phyloP scores from a whole-genome alignment of 2,329 filamentous ascomycete genomes.

The Camillea tinctor region DNA sequence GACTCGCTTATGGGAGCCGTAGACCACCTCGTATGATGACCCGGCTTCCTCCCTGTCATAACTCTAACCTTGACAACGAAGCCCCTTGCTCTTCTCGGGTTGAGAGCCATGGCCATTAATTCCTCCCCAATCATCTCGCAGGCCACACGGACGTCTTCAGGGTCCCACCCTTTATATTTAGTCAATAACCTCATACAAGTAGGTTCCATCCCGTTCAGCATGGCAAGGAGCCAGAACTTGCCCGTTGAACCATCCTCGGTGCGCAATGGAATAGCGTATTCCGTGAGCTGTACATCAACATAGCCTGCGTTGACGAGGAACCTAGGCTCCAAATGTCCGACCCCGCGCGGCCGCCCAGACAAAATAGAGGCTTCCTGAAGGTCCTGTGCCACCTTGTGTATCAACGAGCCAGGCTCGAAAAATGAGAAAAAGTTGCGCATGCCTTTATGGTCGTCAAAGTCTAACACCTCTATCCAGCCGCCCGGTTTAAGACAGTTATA shows the following conservation, averaged over 20 bases:
- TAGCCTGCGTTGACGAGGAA: slow-evolving; percentile 50
- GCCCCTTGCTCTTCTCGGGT: slow-evolving; percentile 40
- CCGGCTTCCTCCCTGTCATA: slow-evolving; percentile 51
- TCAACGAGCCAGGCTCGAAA: slow-evolving; percentile 46
- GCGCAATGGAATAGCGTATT: slow-evolving; percentile 50
- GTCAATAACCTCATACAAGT: slow-evolving; percentile 50
- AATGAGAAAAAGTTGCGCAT: slow-evolving; percentile 36
- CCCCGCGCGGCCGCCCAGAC: slow-evolving; percentile 45
- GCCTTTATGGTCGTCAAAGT: slow-evolving; percentile 49
- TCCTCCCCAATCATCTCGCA: slow-evolving; percentile 49
- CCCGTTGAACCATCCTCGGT: slow-evolving; percentile 45
- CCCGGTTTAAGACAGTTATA: slow-evolving; percentile 55
- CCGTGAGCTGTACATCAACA: slow-evolving; percentile 47
- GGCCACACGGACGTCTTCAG: slow-evolving; percentile 45
- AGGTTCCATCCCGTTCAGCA: slow-evolving; percentile 51
- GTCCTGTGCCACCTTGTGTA: slow-evolving; percentile 42
- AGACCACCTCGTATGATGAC: slow-evolving; percentile 28
- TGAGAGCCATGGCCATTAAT: slow-evolving; percentile 47
- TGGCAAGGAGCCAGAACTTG: slow-evolving; percentile 53
- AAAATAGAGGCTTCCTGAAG: slow-evolving; percentile 42
- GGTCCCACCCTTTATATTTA: slow-evolving; percentile 51
- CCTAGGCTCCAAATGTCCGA: slow-evolving; percentile 45
- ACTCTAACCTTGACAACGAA: slow-evolving; percentile 49
- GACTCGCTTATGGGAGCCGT: slow-evolving; percentile 23
- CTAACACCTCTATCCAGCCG: slow-evolving; percentile 56